These are phyloP conservation scores for Magnolia officinalis DNA, from an alignment of 164 flowering plant genomes.

Conservation along the genomic window DNA sequence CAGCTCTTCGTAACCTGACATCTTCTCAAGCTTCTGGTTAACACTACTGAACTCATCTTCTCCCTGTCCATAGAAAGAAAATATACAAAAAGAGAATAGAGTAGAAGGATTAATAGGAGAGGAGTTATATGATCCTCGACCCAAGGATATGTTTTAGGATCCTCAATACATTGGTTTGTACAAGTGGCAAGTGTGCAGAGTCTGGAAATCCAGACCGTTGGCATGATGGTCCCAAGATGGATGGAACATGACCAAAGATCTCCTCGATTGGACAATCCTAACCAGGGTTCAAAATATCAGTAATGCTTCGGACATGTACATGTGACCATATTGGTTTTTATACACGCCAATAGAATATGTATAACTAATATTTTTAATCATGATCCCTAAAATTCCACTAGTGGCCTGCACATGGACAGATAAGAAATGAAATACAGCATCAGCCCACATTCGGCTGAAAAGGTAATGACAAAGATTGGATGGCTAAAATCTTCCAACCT, in stretches of 20 bases:
- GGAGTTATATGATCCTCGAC: no score
- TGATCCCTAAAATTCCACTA: not conserved
- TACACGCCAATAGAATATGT: not conserved
- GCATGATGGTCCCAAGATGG: no score
- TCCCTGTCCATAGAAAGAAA: slow-evolving; percentile 24
- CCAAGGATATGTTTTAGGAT: not conserved
- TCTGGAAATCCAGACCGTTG: no score
- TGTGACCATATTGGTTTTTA: not conserved
- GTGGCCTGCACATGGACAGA: not conserved
- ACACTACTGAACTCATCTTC: slow-evolving; percentile 16
- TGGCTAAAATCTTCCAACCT: not conserved
- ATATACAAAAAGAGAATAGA: not conserved
- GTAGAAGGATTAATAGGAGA: not conserved
- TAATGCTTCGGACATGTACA: not conserved
- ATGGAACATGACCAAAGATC: no score
- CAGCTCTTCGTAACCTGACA: slow-evolving; percentile 46
- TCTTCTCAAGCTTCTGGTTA: slow-evolving; percentile 37
- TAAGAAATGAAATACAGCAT: not conserved
- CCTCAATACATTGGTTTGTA: not conserved
- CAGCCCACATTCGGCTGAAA: not conserved
- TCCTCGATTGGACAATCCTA: no score
- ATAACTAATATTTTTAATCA: not conserved
- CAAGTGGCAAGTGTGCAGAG: not conserved
- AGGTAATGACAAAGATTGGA: not conserved
- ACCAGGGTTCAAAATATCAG: no score